Conservation (phyloP, 208 protist species). For the Leishmania mexicana region DNA sequence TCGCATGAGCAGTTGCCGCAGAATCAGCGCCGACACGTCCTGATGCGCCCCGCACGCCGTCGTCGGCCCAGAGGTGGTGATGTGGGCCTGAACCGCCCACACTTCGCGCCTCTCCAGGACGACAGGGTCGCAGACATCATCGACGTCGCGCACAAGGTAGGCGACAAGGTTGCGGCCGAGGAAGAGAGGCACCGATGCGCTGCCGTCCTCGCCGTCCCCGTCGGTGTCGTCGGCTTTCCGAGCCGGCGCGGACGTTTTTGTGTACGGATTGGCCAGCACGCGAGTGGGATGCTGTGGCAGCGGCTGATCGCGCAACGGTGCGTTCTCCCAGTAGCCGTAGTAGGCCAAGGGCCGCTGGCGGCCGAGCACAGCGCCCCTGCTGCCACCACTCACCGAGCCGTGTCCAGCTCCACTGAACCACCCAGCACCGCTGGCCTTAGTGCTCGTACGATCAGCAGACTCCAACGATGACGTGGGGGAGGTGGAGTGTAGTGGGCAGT, state of each 20-base stretch:
- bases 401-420: constrained; percentile 8
- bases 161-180: constrained; percentile 68
- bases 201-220: constrained; percentile 4
- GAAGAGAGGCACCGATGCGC: constrained; percentile 41
- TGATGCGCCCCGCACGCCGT: constrained; percentile 62
- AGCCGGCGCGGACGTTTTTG: not conserved
- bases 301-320: constrained; percentile 51
- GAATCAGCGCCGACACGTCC: constrained; percentile 44
- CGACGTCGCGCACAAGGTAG: constrained; percentile 73
- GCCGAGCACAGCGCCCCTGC: not conserved
- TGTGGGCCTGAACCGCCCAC: constrained; percentile 75
- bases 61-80: constrained; percentile 34
- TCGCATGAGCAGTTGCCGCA: constrained; percentile 42
- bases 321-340: constrained; percentile 73
- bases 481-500: not conserved
- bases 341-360: constrained; percentile 29
- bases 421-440: not conserved
- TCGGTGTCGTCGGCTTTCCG: not conserved
- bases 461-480: not conserved
- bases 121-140: constrained; percentile 79
- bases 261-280: constrained; percentile 54
- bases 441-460: not conserved
- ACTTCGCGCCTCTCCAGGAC: constrained; percentile 65
- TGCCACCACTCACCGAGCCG: not conserved
- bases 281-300: constrained; percentile 36